phyloP scores from a whole-genome alignment of 352 stramenopile genomes.

The Aphanomyces stellatus region DNA sequence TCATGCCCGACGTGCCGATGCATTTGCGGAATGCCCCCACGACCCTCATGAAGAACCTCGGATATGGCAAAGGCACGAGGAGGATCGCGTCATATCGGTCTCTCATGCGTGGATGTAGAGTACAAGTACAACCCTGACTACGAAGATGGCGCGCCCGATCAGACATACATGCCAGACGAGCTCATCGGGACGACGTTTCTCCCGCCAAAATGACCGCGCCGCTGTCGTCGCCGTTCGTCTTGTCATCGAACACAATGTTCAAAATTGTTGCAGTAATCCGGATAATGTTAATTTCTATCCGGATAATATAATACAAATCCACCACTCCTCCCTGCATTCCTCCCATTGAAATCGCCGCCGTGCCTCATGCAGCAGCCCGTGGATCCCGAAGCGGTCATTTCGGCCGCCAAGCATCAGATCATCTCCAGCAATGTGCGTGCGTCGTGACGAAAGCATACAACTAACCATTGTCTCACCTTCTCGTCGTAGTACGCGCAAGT shows the following conservation, averaged over 20 bases:
- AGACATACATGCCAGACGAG: constrained; percentile 77
- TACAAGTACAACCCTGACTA: constrained; percentile 83
- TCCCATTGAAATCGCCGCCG: no score
- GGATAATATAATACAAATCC: neutral
- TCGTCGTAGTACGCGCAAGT: constrained; percentile 61
- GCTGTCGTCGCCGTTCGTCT: neutral
- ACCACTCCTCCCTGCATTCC: neutral
- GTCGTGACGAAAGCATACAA: constrained; percentile 17
- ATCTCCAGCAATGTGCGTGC: constrained; percentile 67
- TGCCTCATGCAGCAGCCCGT: neutral
- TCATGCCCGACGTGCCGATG: constrained; percentile 62
- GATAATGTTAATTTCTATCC: neutral
- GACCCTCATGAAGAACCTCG: constrained; percentile 64
- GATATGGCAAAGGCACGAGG: constrained; percentile 52
- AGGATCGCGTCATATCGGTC: no score
- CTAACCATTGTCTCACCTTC: neutral
- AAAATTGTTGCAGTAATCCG: neutral
- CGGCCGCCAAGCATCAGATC: constrained; percentile 56
- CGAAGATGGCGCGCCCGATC: constrained; percentile 52
- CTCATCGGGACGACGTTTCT: constrained; percentile 58
- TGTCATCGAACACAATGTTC: no score
- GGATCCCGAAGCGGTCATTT: constrained; percentile 38
- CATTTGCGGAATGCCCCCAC: constrained; percentile 79
- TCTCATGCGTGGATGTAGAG: constrained; percentile 14
- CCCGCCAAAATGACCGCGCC: no score